Evolutionary conservation across 164 flowering plant species (phyloP), one percentile per base, ranked within the genome.

Genomic region (Kalanchoe fedtschenkoi): DNA sequence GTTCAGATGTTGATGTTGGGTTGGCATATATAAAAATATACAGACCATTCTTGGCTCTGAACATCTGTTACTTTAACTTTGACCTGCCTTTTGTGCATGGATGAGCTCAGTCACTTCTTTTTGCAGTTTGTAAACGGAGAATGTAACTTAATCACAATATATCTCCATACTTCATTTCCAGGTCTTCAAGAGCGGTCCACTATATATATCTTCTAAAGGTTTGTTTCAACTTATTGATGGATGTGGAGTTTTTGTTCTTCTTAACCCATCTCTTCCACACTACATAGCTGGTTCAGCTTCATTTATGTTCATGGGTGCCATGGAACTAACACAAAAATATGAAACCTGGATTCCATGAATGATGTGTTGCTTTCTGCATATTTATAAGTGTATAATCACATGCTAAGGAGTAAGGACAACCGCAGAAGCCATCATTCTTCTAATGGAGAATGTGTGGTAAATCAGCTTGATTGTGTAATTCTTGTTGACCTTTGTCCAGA

Each of bases 141-240:
- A 6, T 46, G 53, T 21, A 19, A 21, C 21, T 46, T 14, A n/a
- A 24, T 19, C 4, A 10, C 41, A 38, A 53, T 44, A 16, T 26
- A 56, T 19, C 15, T 59, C 30, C 37, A 14, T 28, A 26, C 8
- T 38, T 39, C 30, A 8, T 51, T 11, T 66, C 66, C 82, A 87
- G 93, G 81, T 84, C 63, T 84, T 82, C 76, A 87, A 87, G 79
- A 87, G 88, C 57, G 93, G 93, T 34, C 83, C 89, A 37, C 79
- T 87, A 34, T 77, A 73, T 72, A 62, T 87, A 64, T 83, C 93
- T 59, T 84, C 93, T 37, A 87, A 80, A 83, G 67, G 67, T 65
- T 21, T 30, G 41, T 41, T 54, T 56, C 44, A 34, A 21, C 29
- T 21, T 33, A 17, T 42, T 19, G 19, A 22, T 46, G 28, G 29